Evolutionary conservation across 768 basidiomycete species (phyloP), one percentile per base, ranked within the genome.

Genomic region (Pisolithus albus): DNA sequence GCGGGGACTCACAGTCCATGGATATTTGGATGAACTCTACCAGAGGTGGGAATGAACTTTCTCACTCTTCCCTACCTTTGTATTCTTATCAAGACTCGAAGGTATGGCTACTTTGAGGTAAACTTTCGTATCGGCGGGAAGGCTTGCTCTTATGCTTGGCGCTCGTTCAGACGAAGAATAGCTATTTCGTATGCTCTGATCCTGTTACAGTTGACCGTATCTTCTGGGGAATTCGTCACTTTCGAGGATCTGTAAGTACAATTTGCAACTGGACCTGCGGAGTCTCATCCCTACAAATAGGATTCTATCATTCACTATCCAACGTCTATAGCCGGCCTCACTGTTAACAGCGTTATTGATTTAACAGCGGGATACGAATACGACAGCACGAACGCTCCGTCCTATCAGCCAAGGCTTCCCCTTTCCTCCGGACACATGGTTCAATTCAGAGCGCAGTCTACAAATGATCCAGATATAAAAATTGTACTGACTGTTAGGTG

Each of bases 361-460:
- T 65, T 93, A 39, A 92, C 91, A 2, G 70, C 70, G 19, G 55
- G 45, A 2, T 55, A 67, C 46, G 88, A 86, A 18, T 90, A 85
- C 62, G 89, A 91, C 57, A 88, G 83, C 57, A 72, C 74, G 6
- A 86, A 89, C 59, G 75, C 83, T n/a, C 84, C 86, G 1, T 73
- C 72, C 3, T 82, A 75, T 61, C 68, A 75, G 56, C 84, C 88
- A 11, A 66, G 69, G 24, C 69, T 89, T 18, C 86, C 85, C 18
- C 65, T 88, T 32, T 88, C 89, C 18, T 83, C 82, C 0, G 84
- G 89, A 6, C 84, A 93, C 57, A 92, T 93, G 92, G 81, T 93
- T 39, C 84, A 87, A 56, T 86, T 94, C 64, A 71, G 81, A 48
- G 86, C 81, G 3, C 54, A 55, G 42, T 64, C 57, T 1, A 69